Evolutionary conservation across 345 rosid species (phyloP), one percentile per base, ranked within the genome.

Genomic region (Eucalyptus camaldulensis): DNA sequence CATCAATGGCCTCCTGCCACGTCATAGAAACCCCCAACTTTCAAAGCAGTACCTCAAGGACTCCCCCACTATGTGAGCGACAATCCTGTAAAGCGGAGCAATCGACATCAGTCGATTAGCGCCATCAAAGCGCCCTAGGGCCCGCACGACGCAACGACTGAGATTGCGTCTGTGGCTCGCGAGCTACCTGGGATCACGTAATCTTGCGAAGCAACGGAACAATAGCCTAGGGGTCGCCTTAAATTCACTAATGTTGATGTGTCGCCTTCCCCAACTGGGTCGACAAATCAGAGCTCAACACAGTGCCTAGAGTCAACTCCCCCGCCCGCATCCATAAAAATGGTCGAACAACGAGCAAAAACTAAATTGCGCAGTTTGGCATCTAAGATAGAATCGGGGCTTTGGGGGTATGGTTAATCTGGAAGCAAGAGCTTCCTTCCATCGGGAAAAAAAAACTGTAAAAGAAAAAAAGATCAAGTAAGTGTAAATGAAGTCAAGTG

Each of bases 171-270:
- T 8, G 4, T 53, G 58, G 25, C 25, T 19, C 2, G 5, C 2
- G 5, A 53, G 25, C 2, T 19, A 53, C 58, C 10, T 21, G 25
- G 4, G 25, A 53, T 53, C 24, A 53, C 4, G 1, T 53, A 19
- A 24, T 3, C 58, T 53, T 1, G 10, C 1, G 0, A 1, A 53
- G 25, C 10, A 53, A 4, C 0, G 10, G 58, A 53, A 53, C 58
- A 7, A 0, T 7, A 19, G 4, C 24, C 58, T 2, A 53, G 0
- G 17, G 58, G 58, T 17, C 2, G 10, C 58, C 25, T 54, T 21
- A 54, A 54, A 54, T 54, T 54, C 58, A 21, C 58, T 6, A 89
- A 89, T 24, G 89, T 12, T 90, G 94, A 87, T 93, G 92, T 91
- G 94, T 86, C 92, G 33, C 19, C 17, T 90, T 91, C 88, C 62